Conservation (phyloP, 306 rosid genomes). For the Cicer judaicum region DNA sequence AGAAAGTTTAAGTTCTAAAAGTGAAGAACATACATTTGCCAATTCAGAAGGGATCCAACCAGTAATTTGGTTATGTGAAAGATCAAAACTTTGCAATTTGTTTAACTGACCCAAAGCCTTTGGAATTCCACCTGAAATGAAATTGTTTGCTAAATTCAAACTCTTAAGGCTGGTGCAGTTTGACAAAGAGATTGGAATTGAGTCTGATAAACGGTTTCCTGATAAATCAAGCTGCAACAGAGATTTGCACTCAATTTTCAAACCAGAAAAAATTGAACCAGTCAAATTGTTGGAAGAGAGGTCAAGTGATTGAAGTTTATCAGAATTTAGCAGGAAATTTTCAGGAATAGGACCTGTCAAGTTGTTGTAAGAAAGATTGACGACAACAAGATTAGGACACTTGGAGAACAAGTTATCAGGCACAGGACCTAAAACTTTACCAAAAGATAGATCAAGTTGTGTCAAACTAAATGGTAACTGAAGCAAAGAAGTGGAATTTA, state of each 20-base stretch:
- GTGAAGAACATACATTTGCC: conserved; percentile 72
- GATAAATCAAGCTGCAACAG: conserved; percentile 74
- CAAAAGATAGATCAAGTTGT: conserved; percentile 78
- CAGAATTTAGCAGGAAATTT: conserved; percentile 55
- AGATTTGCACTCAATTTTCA: conserved; percentile 66
- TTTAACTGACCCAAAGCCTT: conserved; percentile 66
- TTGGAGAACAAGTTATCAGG: conserved; percentile 68
- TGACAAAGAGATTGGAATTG: conserved; percentile 68
- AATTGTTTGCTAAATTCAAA: conserved; percentile 62
- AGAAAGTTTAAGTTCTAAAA: conserved; percentile 70
- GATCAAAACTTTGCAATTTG: conserved; percentile 72
- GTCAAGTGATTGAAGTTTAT: conserved; percentile 74
- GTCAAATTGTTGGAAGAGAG: conserved; percentile 81
- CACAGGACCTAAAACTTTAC: conserved; percentile 63
- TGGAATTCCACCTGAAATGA: conserved; percentile 75
- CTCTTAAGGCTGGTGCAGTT: conserved; percentile 74
- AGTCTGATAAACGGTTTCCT: conserved; percentile 64
- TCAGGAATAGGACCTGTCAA: conserved; percentile 77
- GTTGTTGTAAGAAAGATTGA: conserved; percentile 77
- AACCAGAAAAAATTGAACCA: conserved; percentile 72
- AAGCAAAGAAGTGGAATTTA: conserved; percentile 83
- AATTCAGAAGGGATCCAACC: conserved; percentile 92
- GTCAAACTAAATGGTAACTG: conserved; percentile 73
- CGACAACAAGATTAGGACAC: conserved; percentile 75
- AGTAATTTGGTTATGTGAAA: conserved; percentile 75